These are phyloP conservation scores for Eucalyptus brandiana DNA, from an alignment of 345 rosid species.

Conservation along the genomic window DNA sequence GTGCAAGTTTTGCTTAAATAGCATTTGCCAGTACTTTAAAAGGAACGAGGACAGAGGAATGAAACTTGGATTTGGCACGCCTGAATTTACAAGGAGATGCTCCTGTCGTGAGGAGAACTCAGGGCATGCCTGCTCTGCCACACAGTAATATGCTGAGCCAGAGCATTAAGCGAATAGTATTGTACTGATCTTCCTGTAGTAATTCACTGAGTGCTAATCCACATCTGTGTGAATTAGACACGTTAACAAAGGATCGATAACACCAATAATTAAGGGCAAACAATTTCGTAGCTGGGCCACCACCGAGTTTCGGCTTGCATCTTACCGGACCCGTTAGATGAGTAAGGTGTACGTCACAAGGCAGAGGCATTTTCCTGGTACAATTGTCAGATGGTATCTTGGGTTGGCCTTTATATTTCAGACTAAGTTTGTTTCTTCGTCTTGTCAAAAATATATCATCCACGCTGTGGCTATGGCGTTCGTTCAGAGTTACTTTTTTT, in stretches of 20 bases:
- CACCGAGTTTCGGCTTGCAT: background rate
- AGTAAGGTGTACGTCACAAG: background rate
- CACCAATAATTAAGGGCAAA: background rate
- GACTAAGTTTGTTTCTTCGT: background rate
- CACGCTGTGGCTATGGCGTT: background rate
- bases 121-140: background rate
- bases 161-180: background rate
- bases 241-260: background rate
- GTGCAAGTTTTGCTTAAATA: background rate
- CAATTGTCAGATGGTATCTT: background rate
- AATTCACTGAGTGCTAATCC: background rate
- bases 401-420: background rate
- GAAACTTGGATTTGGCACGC: background rate
- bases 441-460: background rate
- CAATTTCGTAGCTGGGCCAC: background rate
- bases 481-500: background rate
- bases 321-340: background rate
- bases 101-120: background rate
- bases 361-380: background rate
- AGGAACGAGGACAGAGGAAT: background rate
- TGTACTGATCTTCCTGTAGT: background rate
- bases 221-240: background rate
- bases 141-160: background rate
- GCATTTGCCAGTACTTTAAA: background rate
- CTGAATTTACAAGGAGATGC: background rate